These are phyloP conservation scores for Phytopythium ostracodes DNA, from an alignment of 352 stramenopile species.

Conservation along the genomic window DNA sequence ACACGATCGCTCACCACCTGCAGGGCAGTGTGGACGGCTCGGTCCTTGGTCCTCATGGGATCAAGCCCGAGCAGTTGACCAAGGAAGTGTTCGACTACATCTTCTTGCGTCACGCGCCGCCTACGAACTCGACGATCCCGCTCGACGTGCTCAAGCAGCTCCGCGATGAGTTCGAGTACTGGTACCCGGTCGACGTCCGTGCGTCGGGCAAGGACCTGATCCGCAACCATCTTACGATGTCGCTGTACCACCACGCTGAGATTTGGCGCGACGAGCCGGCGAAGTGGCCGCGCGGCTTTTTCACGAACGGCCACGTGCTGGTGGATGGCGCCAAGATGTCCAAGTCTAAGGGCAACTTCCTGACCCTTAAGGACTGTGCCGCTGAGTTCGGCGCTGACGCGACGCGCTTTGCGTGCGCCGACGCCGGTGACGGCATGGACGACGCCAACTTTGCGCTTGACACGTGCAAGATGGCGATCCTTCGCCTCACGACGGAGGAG, in stretches of 20 bases:
- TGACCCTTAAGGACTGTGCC: conserved; percentile 97
- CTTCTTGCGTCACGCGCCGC: conserved; percentile 90
- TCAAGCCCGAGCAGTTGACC: conserved; percentile 86
- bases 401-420: conserved; percentile 97
- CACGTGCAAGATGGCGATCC: conserved; percentile 96
- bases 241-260: conserved; percentile 99
- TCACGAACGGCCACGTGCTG: conserved; percentile 98
- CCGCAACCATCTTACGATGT: conserved; percentile 99
- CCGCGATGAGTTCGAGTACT: conserved; percentile 98
- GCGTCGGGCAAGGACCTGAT: conserved; percentile 97
- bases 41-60: conserved; percentile 80
- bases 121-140: conserved; percentile 85
- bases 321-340: conserved; percentile 99
- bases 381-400: conserved; percentile 95
- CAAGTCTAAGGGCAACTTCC: conserved; percentile 99
- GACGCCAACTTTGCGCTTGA: conserved; percentile 99
- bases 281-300: conserved; percentile 98
- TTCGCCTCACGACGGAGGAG: conserved; percentile 96
- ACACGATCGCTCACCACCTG: conserved; percentile 98
- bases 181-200: conserved; percentile 99
- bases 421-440: conserved; percentile 97
- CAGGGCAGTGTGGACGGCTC: conserved; percentile 95
- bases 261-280: conserved; percentile 98
- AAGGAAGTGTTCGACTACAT: conserved; percentile 99
- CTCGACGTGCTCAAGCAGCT: conserved; percentile 92